Conservation (phyloP, 2,329 filamentous ascomycete species). For the Hirsutella thompsonii region DNA sequence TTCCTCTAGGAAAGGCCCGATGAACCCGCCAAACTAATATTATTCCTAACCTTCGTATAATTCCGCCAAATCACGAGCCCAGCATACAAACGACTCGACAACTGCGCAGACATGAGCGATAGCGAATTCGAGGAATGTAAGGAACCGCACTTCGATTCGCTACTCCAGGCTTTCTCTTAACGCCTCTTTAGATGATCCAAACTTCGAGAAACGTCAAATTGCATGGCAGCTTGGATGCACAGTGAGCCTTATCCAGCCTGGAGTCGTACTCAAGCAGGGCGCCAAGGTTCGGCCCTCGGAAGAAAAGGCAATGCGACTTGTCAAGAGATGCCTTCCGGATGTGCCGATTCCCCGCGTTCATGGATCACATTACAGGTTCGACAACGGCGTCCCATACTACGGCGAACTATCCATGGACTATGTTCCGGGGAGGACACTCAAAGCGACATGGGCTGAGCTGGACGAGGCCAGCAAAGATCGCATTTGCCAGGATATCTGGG, state of each 20-base stretch:
- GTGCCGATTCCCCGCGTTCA: constrained; percentile 3
- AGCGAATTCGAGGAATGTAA: background rate
- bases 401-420: constrained; percentile 5
- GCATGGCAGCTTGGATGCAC: constrained; percentile 2
- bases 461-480: constrained; percentile 4
- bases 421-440: constrained; percentile 4
- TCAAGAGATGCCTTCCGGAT: constrained; percentile 2
- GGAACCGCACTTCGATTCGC: background rate
- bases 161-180: background rate
- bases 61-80: background rate
- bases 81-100: background rate
- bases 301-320: constrained; percentile 5
- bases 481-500: constrained; percentile 6
- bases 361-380: constrained; percentile 1
- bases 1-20: too few relatives aligned
- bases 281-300: constrained; percentile 6
- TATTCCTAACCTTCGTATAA: too few relatives aligned
- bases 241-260: constrained; percentile 3
- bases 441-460: constrained; percentile 3
- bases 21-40: too few relatives aligned
- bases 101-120: background rate
- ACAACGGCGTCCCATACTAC: background rate
- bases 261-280: constrained; percentile 5
- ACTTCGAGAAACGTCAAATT: constrained; percentile 1
- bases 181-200: background rate